A percentile compares a stretch with the other conserved stretches of the same genome.
phyloP scores from a whole-genome alignment of 306 rosid species.

The Canavalia ensiformis region DNA sequence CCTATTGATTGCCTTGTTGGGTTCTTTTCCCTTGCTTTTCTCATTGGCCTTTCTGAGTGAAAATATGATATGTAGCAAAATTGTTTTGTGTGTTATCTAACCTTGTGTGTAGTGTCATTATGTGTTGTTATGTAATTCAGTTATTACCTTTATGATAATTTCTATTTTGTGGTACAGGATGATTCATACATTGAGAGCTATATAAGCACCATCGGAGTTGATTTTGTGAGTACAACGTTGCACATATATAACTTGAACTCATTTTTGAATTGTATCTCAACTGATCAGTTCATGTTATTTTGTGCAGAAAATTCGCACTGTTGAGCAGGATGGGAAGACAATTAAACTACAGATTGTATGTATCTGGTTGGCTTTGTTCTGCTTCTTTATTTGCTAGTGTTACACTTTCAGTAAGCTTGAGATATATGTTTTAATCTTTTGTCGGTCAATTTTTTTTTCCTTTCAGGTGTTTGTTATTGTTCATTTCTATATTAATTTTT shows the following conservation, averaged over 20 bases:
- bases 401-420: constrained; percentile 30
- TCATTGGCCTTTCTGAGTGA: constrained; percentile 10
- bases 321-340: constrained; percentile 72
- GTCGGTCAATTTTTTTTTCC: constrained; percentile 3
- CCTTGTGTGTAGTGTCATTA: neutral
- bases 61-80: neutral
- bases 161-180: constrained; percentile 64
- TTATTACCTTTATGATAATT: constrained; percentile 23
- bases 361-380: constrained; percentile 44
- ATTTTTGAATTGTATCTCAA: constrained; percentile 32
- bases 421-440: constrained; percentile 25
- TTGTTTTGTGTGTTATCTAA: constrained; percentile 27
- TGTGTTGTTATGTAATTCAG: constrained; percentile 2
- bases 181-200: constrained; percentile 98
- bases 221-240: constrained; percentile 78
- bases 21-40: constrained; percentile 2
- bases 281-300: constrained; percentile 37
- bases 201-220: constrained; percentile 99
- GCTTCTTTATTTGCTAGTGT: constrained; percentile 22
- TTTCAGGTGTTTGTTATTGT: constrained; percentile 7
- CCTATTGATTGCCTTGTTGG: constrained; percentile 1
- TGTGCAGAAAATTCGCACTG: constrained; percentile 66
- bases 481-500: constrained; percentile 13
- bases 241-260: constrained; percentile 42
- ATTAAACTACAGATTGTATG: constrained; percentile 70